phyloP scores from a whole-genome alignment of 2,329 filamentous ascomycete genomes.

The Madurella mycetomatis region DNA sequence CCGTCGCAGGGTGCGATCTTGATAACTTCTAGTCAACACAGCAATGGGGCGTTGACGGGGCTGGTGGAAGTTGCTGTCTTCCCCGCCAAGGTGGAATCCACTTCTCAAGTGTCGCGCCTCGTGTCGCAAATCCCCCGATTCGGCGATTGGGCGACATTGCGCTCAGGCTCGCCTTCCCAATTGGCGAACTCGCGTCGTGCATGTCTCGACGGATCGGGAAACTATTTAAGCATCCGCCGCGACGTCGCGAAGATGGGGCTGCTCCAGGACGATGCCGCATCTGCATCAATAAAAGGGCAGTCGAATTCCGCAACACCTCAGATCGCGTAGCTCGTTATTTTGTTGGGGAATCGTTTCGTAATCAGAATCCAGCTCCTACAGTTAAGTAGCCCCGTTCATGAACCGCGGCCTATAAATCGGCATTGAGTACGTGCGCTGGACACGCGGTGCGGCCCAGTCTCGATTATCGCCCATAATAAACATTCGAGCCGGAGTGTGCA shows the following conservation, averaged over 20 bases:
- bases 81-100: slow-evolving; percentile 4
- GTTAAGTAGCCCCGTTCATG: background rate
- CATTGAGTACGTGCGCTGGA: background rate
- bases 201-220: slow-evolving; percentile 14
- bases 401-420: background rate
- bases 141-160: slow-evolving; percentile 18
- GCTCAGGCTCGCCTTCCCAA: slow-evolving; percentile 24
- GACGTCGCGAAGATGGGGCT: slow-evolving; percentile 1
- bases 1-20: background rate
- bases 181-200: slow-evolving; percentile 20
- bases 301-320: background rate
- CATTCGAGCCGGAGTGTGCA: slow-evolving; percentile 22
- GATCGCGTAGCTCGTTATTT: background rate
- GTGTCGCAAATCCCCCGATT: slow-evolving; percentile 28
- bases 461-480: slow-evolving; percentile 34
- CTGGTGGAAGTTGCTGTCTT: background rate
- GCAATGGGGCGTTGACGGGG: too few relatives aligned
- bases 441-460: background rate
- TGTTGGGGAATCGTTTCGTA: background rate
- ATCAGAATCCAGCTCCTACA: background rate
- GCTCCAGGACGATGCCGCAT: background rate
- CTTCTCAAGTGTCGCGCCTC: slow-evolving; percentile 14
- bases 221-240: background rate
- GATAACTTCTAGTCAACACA: background rate
- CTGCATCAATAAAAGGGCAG: slow-evolving; percentile 5